Conservation (phyloP, 176 grass and related monocot genomes). For the Avena sativa region DNA sequence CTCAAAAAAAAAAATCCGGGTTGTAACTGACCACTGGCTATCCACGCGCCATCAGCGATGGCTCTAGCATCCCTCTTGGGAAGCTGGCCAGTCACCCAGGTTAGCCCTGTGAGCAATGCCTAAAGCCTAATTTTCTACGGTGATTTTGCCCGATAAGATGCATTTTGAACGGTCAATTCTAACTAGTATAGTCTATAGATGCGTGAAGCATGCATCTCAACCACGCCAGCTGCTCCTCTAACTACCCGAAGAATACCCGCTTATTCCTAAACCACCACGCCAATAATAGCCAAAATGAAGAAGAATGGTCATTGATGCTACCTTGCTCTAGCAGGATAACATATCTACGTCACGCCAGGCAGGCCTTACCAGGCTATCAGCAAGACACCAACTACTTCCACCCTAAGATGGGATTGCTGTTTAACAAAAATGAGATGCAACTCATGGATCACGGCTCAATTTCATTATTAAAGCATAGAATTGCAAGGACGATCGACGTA, state of each 20-base stretch:
- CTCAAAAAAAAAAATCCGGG: too few species aligned
- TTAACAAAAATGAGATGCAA: not conserved
- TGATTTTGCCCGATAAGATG: too few species aligned
- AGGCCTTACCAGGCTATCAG: not conserved
- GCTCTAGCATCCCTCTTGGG: too few species aligned
- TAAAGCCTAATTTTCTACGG: too few species aligned
- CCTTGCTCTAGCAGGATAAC: not conserved
- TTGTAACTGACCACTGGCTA: too few species aligned
- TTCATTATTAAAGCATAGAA: not conserved
- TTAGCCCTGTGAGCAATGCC: too few species aligned
- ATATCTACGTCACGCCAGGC: not conserved
- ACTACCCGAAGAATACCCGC: not conserved
- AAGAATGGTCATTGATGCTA: not conserved
- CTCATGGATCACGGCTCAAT: constrained; percentile 10
- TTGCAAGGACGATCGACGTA: too few species aligned
- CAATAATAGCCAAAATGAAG: not conserved
- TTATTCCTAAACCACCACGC: not conserved
- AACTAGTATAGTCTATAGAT: too few species aligned
- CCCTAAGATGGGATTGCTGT: not conserved
- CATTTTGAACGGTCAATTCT: too few species aligned
- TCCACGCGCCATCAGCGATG: too few species aligned
- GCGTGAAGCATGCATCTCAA: not conserved
- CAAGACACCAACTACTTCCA: constrained; percentile 11
- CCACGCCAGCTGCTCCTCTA: not conserved
- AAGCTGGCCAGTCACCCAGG: too few species aligned